Base-by-base conservation (phyloP, 148 eudicot species). In the Talinum fruticosum region DNA sequence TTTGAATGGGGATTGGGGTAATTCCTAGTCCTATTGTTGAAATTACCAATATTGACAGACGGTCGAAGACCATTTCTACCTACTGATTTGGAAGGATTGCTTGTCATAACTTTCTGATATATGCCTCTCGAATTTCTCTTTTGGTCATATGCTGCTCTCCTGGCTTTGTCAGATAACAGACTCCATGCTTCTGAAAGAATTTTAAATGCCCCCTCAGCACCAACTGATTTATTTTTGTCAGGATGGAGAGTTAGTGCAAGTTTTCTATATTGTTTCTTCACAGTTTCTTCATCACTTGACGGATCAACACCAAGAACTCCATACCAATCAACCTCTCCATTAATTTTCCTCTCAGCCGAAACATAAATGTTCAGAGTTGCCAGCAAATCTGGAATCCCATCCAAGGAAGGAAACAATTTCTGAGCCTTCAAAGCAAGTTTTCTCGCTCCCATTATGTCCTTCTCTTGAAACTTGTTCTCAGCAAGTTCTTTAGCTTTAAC, bases 161-260 rank as follows among this genome's bases (percentile, higher is more conserved):
- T 87, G 13, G 72, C 53, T 76, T 82, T 87, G 74, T 92, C 88
- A 35, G 90, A 87, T 73, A 90, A 76, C 29, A 92, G 74, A 80
- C 87, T 83, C 91, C 91, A 88, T 34, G 91, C 93, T 82, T 90
- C 83, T 44, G 88, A 84, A 35, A 92, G 78, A 59, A 92, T 83
- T 81, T 84, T 83, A 53, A 90, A 90, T 1, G 97, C 97, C 32
- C 90, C 92, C 38, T 87, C 92, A n/a, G 93, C 89, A 76, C 96
- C 96, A 80, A 86, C 89, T 33, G 89, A 81, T 75, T 89, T 87
- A 81, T 87, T 92, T 79, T 92, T 92, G 75, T 92, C 93, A 21
- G 97, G 92, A 75, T 92, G 92, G 75, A 88, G 89, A 69, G 74
- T 76, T 19, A 87, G 86, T 66, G 92, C 93, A 75, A 87, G 87